phyloP scores from a whole-genome alignment of 2,329 filamentous ascomycete genomes.

The Ophiostoma piceae region DNA sequence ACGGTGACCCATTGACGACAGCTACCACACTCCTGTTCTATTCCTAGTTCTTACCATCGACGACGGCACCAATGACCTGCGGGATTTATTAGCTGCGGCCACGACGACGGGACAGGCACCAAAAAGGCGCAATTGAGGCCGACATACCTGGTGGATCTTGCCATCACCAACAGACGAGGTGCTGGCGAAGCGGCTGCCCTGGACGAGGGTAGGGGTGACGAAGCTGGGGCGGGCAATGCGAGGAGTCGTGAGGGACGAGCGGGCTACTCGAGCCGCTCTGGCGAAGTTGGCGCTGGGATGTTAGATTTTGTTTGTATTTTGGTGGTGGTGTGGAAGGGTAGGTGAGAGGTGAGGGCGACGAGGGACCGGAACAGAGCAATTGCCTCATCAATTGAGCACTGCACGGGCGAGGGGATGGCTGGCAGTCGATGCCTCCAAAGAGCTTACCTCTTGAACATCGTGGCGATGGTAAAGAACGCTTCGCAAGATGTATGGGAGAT shows the following conservation, averaged over 20 bases:
- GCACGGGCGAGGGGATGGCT: too few species aligned
- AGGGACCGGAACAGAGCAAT: slow-evolving; percentile 25
- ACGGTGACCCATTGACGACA: background rate
- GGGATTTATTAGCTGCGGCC: slow-evolving; percentile 36
- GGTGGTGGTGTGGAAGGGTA: background rate
- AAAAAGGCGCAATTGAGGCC: slow-evolving; percentile 12
- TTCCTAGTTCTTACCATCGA: slow-evolving; percentile 68
- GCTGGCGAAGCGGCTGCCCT: slow-evolving; percentile 55
- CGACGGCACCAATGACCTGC: slow-evolving; percentile 96
- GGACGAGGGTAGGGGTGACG: slow-evolving; percentile 25
- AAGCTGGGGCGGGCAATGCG: slow-evolving; percentile 49
- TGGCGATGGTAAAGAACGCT: slow-evolving; percentile 38
- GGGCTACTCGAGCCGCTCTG: slow-evolving; percentile 53
- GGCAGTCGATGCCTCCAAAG: background rate
- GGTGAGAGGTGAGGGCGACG: background rate
- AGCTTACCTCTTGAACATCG: slow-evolving; percentile 77
- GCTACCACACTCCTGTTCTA: background rate
- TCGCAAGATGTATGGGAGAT: slow-evolving; percentile 21
- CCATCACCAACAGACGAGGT: slow-evolving; percentile 55
- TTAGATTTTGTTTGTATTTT: background rate
- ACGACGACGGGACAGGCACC: background rate
- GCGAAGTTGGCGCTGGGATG: slow-evolving; percentile 54
- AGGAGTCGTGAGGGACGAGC: slow-evolving; percentile 52
- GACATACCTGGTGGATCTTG: slow-evolving; percentile 63
- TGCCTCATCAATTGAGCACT: background rate